These are phyloP conservation scores for Lotmaria passim DNA, from an alignment of 208 protist genomes.

Conservation along the genomic window DNA sequence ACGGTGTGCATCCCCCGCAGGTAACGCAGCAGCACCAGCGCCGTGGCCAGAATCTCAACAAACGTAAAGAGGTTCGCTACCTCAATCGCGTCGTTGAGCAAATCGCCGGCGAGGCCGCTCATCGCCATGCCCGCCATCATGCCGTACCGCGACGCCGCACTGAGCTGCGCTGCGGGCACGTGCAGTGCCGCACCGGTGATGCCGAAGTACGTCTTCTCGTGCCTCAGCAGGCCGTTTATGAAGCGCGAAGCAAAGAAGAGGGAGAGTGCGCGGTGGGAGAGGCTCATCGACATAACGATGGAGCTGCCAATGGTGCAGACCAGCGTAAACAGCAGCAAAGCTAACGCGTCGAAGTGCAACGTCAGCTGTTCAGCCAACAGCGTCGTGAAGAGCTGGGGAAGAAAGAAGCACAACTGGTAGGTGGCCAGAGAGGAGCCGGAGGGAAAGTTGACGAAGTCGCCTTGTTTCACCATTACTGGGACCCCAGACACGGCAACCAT, in stretches of 20 bases:
- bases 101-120: constrained; percentile 38
- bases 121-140: constrained; percentile 39
- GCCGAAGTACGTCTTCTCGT: constrained; percentile 51
- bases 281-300: constrained; percentile 36
- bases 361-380: constrained; percentile 49
- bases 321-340: constrained; percentile 45
- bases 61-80: constrained; percentile 29
- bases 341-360: constrained; percentile 26
- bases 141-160: constrained; percentile 23
- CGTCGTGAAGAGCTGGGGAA: constrained; percentile 64
- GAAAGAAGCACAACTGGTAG: constrained; percentile 60
- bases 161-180: constrained; percentile 2
- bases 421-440: constrained; percentile 30
- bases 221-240: constrained; percentile 62
- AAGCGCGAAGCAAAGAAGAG: constrained; percentile 63
- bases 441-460: constrained; percentile 38
- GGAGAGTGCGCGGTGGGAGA: constrained; percentile 36
- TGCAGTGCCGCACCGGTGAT: constrained; percentile 14
- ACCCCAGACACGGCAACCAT: constrained; percentile 35
- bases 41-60: constrained; percentile 28
- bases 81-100: constrained; percentile 21
- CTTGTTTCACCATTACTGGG: constrained; percentile 44
- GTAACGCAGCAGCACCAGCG: constrained; percentile 23
- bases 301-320: constrained; percentile 38
- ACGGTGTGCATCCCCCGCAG: constrained; percentile 6